Evolutionary conservation across 2,329 filamentous ascomycete genomes (phyloP), one percentile per base, ranked within the genome.

Genomic region (Calonectria pseudoturangicola): DNA sequence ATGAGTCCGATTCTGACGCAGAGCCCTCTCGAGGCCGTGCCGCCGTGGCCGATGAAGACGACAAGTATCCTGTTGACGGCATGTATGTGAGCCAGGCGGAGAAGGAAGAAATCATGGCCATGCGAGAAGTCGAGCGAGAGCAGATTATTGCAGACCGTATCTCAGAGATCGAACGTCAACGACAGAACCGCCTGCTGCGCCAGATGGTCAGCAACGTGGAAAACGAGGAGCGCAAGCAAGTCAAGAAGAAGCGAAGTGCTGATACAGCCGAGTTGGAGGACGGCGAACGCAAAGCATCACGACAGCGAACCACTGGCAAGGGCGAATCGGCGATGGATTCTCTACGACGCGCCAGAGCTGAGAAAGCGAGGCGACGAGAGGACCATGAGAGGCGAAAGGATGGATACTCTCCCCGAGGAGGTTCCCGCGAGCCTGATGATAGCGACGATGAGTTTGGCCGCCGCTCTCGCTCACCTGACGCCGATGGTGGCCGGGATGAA

Each of bases 91-190:
- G 91, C 76, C 88, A 92, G 54, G 89, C 91, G 47, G 94, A 97
- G 81, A 96, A 94, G 83, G 89, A 89, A 9, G 88, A 93, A 65
- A 97, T 99, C 74, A 92, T 97, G 89, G 90, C 89, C 70, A 92
- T 98, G 90, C 93, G 95, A 36, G 96, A 98, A 86, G 93, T 98
- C 65, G 93, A 98, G 81, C 93, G 96, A 74, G 97, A 99, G 84
- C 92, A 95, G 82, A 93, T 98, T 54, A 90, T 99, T 8, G 96
- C 95, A 25, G 94, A 98, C 77, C 95, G 97, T 76, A 93, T 93
- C 43, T 92, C 95, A 79, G 92, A 97, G 82, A 93, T 96, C 71
- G 94, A 97, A 80, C 92, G 92, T 66, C 93, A 94, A 78, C 91
- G 93, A 72, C 96, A 98, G 85, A 95, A 97, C 80, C 89, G 92